Base-by-base conservation (phyloP, 495 filamentous ascomycete species). In the Penicillium canariense region DNA sequence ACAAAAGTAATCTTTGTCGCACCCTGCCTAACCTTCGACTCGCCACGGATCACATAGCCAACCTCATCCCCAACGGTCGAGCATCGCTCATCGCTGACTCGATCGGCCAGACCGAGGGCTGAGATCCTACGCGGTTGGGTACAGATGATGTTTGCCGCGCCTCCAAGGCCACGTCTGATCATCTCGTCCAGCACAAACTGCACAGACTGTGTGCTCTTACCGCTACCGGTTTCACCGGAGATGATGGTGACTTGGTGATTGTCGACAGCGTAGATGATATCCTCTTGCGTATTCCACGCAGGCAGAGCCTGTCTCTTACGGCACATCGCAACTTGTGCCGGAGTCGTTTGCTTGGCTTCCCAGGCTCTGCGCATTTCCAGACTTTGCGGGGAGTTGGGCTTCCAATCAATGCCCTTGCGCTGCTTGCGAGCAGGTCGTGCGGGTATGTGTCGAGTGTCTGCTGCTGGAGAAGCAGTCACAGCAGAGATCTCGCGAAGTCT, bases 61-160 rank as follows among this genome's bases (percentile, higher is more conserved):
- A 98, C 83, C 68, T 98, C 94, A 49, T 90, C 85, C 0, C 94
- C 94, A 10, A 97, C 84, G 28, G 65, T 69, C 1, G 84, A 79
- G 67, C 90, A 95, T 38, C 94, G 84, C 68, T 98, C 94, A 47
- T 96, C 91, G 50, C 89, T 90, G 1, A 97, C 95, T 63, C 94
- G 84, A 71, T 98, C 94, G 5, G 94, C 94, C 51, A 98, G 80
- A 25, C 94, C 91, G 3, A 98, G 77, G 4, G 95, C 95, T 17
- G 93, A 97, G 52, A 98, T 98, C 61, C 94, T 82, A 34, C 94
- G 84, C 3, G 94, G 94, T 68, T 98, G 94, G 1, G 94, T 97
- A 62, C 94, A 96, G 53, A 98, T 84, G 40, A 98, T 96, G 56
- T 92, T 96, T n/a, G 89, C 88, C 14, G 78, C 78, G 4, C 78